phyloP scores from a whole-genome alignment of 495 filamentous ascomycete species.

The Penicillium lividum region DNA sequence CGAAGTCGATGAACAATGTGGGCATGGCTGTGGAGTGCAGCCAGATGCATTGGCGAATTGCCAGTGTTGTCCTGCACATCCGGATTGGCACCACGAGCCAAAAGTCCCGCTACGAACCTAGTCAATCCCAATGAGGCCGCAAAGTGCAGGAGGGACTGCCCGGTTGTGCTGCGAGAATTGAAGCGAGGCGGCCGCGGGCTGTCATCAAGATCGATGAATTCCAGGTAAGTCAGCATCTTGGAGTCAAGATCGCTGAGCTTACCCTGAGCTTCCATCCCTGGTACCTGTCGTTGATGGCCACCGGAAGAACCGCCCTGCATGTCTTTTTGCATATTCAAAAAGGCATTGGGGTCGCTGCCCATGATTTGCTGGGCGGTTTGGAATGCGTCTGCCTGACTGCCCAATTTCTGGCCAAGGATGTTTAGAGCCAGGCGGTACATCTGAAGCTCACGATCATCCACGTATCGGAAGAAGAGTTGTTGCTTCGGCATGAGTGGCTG shows the following conservation, averaged over 20 bases:
- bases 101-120: constrained; percentile 75
- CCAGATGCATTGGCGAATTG: constrained; percentile 82
- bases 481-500: constrained; percentile 53
- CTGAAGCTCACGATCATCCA: constrained; percentile 76
- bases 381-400: constrained; percentile 52
- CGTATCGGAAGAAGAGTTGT: constrained; percentile 71
- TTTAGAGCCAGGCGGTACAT: constrained; percentile 51
- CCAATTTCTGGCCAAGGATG: constrained; percentile 49
- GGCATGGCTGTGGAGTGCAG: constrained; percentile 71
- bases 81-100: constrained; percentile 77
- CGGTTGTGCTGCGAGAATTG: constrained; percentile 62
- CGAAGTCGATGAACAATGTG: constrained; percentile 77
- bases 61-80: constrained; percentile 76
- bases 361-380: constrained; percentile 53
- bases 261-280: constrained; percentile 42
- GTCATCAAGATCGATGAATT: constrained; percentile 76
- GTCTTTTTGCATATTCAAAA: constrained; percentile 47
- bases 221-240: constrained; percentile 69
- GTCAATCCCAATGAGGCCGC: constrained; percentile 74
- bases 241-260: constrained; percentile 63
- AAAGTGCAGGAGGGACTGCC: constrained; percentile 81
- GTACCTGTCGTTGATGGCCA: constrained; percentile 46
- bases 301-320: constrained; percentile 45
- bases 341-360: constrained; percentile 46
- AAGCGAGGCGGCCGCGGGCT: constrained; percentile 65